Conservation (phyloP, 2,329 filamentous ascomycete genomes). For the Achaetomium macrosporum region DNA sequence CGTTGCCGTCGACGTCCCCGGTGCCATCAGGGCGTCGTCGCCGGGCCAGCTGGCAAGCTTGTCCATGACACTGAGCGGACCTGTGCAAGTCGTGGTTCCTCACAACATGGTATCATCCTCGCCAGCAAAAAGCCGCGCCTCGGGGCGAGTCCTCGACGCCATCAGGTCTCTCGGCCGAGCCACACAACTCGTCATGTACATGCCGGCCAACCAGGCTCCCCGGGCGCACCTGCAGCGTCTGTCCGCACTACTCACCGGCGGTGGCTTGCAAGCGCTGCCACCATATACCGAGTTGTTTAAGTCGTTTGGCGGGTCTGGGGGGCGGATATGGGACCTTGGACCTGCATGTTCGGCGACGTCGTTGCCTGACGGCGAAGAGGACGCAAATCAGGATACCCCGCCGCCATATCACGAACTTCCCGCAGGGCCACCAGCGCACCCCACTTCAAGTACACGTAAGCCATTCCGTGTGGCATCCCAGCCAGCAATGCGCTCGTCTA, state of each 20-base stretch:
- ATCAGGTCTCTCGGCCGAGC: slow-evolving; percentile 2
- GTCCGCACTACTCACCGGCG: slow-evolving; percentile 1
- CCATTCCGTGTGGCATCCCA: not conserved
- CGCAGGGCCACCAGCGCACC: not conserved
- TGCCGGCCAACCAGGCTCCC: not conserved
- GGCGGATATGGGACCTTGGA: slow-evolving; percentile 5
- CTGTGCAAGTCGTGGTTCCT: slow-evolving; percentile 1
- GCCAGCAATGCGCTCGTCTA: not conserved
- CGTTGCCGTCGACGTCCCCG: not conserved
- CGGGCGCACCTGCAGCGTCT: slow-evolving; percentile 1
- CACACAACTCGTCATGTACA: slow-evolving; percentile 6
- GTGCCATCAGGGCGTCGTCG: not conserved
- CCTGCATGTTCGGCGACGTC: not conserved
- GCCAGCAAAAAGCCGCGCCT: not conserved
- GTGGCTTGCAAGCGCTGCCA: slow-evolving; percentile 1
- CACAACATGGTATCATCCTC: not conserved
- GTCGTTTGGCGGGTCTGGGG: not conserved
- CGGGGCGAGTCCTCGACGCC: slow-evolving; percentile 1
- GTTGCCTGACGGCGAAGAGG: not conserved
- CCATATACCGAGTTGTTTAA: slow-evolving; percentile 1
- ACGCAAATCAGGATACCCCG: not conserved
- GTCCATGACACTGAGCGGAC: slow-evolving; percentile 1
- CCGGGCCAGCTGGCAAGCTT: slow-evolving; percentile 1
- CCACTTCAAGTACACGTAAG: not conserved
- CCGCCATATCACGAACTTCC: slow-evolving; percentile 3